Evolutionary conservation across 2,329 filamentous ascomycete genomes (phyloP).

Genomic region (Aphanocladium album): DNA sequence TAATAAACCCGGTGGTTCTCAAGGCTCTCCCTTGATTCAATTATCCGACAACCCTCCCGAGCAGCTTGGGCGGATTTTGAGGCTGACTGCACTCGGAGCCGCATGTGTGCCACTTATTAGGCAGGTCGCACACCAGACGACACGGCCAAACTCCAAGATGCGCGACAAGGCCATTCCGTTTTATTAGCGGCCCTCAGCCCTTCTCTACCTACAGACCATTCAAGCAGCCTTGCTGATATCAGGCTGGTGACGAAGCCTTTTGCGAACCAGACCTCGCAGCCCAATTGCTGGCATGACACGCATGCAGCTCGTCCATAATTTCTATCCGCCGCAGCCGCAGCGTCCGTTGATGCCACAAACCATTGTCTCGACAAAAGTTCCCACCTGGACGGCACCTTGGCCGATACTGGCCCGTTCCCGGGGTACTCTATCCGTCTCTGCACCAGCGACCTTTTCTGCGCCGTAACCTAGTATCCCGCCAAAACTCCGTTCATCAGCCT

Average conservation of each 20-base stretch:
- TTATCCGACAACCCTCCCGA: no score
- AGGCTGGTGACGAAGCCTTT: no score
- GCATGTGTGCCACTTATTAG: not conserved
- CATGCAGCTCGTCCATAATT: not conserved
- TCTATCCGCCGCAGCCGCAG: not conserved
- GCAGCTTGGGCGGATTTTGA: no score
- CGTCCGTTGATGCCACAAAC: not conserved
- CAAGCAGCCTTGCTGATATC: no score
- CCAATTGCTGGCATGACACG: not conserved
- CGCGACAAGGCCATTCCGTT: no score
- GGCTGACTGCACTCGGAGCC: no score
- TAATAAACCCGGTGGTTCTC: no score
- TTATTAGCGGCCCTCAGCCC: no score
- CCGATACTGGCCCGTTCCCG: not conserved
- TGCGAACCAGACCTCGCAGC: not conserved
- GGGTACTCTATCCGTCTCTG: not conserved
- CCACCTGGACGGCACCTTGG: not conserved
- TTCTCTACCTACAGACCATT: no score
- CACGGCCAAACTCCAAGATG: no score
- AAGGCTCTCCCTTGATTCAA: no score
- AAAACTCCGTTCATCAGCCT: not conserved
- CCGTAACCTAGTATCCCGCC: not conserved
- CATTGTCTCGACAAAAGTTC: not conserved
- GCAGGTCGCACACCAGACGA: not conserved
- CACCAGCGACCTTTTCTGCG: not conserved